Evolutionary conservation across 2,329 filamentous ascomycete species (phyloP).

Genomic region (Cryphonectria naterciae): DNA sequence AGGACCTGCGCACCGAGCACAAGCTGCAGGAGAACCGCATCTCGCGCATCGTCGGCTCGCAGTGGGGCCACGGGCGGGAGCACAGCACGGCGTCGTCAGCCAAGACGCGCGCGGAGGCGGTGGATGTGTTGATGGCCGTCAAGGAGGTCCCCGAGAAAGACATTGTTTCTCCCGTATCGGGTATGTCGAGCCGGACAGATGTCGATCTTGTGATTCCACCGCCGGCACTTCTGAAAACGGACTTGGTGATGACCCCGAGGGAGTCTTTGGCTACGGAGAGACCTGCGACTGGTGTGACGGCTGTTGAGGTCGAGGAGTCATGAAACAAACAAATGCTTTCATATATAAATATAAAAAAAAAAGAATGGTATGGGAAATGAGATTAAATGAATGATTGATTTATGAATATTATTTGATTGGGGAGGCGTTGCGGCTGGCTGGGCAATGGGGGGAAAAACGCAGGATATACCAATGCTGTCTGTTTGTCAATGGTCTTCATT

Average conservation of each 20-base stretch:
- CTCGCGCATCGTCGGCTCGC: conserved; percentile 22
- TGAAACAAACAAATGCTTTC: background rate
- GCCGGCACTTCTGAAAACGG: background rate
- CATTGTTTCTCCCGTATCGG: background rate
- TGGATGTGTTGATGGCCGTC: background rate
- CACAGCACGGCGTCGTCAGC: background rate
- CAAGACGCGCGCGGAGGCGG: background rate
- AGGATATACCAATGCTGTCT: background rate
- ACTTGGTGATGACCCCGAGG: background rate
- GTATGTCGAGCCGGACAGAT: background rate
- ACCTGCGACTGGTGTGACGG: background rate
- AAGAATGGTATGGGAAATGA: background rate
- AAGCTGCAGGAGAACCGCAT: conserved; percentile 43
- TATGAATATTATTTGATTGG: background rate
- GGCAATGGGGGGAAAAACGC: background rate
- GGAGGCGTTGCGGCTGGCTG: background rate
- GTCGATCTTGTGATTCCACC: background rate
- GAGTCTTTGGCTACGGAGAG: background rate
- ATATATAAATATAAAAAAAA: background rate
- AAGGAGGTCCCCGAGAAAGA: background rate
- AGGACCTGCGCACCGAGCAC: conserved; percentile 52
- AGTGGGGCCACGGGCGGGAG: conserved; percentile 2
- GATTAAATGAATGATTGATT: background rate
- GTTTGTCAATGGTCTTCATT: background rate
- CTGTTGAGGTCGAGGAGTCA: background rate